These are phyloP conservation scores for Fonsecaea erecta DNA, from an alignment of 2,329 filamentous ascomycete species.

Conservation along the genomic window DNA sequence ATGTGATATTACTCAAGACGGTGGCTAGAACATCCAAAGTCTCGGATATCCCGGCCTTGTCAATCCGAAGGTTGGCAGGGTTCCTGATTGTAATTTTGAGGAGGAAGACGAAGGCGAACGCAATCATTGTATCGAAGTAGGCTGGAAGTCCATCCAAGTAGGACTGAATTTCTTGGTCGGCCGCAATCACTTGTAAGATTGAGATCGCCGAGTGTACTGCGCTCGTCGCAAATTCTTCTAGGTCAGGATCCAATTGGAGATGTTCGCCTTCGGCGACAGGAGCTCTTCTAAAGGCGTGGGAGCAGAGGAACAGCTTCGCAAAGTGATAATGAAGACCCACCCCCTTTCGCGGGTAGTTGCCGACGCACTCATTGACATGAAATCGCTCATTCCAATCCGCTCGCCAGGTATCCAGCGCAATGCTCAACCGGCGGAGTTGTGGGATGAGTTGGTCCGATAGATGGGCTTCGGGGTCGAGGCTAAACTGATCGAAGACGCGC, in stretches of 20 bases:
- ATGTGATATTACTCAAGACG: slow-evolving; percentile 37
- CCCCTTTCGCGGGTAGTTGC: slow-evolving; percentile 56
- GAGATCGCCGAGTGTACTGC: slow-evolving; percentile 54
- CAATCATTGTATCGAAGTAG: slow-evolving; percentile 51
- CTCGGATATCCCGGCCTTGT: slow-evolving; percentile 38
- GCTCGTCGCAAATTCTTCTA: slow-evolving; percentile 52
- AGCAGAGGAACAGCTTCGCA: slow-evolving; percentile 58
- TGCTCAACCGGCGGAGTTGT: slow-evolving; percentile 46
- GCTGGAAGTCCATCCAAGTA: slow-evolving; percentile 55
- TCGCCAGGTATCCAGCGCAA: slow-evolving; percentile 58
- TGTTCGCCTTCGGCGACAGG: slow-evolving; percentile 41
- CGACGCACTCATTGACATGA: slow-evolving; percentile 53
- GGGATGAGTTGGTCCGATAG: slow-evolving; percentile 57
- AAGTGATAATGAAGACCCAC: slow-evolving; percentile 59
- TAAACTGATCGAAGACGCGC: slow-evolving; percentile 60
- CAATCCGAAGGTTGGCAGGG: slow-evolving; percentile 36
- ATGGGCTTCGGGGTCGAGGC: slow-evolving; percentile 58
- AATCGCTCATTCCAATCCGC: slow-evolving; percentile 54
- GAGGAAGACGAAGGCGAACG: slow-evolving; percentile 51
- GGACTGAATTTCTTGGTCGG: slow-evolving; percentile 54
- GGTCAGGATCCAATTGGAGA: slow-evolving; percentile 43
- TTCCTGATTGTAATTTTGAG: slow-evolving; percentile 50
- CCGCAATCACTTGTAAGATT: slow-evolving; percentile 52
- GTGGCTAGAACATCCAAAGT: slow-evolving; percentile 36
- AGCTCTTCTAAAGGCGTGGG: slow-evolving; percentile 46